Evolutionary conservation across 2,329 filamentous ascomycete species (phyloP), one percentile per base, ranked within the genome.

Genomic region (Neobulgaria alba): DNA sequence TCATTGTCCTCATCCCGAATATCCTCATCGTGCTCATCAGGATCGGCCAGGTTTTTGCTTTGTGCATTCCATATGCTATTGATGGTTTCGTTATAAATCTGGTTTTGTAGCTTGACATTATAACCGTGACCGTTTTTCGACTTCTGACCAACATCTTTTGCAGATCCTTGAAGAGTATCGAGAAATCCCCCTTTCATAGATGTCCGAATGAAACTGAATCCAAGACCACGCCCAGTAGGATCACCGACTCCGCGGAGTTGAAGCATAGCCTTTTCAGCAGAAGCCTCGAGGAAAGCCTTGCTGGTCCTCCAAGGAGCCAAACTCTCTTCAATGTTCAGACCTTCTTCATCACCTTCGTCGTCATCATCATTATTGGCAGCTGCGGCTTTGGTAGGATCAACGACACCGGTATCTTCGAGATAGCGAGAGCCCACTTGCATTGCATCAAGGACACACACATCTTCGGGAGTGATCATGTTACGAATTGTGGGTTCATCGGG

Each of bases 151-250:
- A 87, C 88, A 18, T 93, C 76, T 15, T 88, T 83, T 7, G 7
- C 12, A 7, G 7, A 7, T 26, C 23, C 23, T 12, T 26, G 23
- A 12, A 7, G 23, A 26, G 23, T 12, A 57, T 89, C 86, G 62
- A 95, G 75, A 46, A 79, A 98, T 0, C 92, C 92, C 47, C 92
- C 92, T 64, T 98, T 98, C 92, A 98, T 98, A 1, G 87, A 94
- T 0, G 89, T 95, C 58, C 92, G 88, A 61, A 98, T 89, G 62
- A 98, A 95, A 60, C 86, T 95, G 67, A 96, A 95, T 2, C 86
- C 92, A 45, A 95, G 79, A 2, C 92, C 92, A 55, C 89, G 84
- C 17, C 88, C 88, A 0, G 90, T 95, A 3, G 92, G 92, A 58
- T 98, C 92, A 41, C 92, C 92, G 50, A 93, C 86, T 15, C 92